Evolutionary conservation across 169 alveolate species (phyloP).

Genomic region (Besnoitia besnoiti): DNA sequence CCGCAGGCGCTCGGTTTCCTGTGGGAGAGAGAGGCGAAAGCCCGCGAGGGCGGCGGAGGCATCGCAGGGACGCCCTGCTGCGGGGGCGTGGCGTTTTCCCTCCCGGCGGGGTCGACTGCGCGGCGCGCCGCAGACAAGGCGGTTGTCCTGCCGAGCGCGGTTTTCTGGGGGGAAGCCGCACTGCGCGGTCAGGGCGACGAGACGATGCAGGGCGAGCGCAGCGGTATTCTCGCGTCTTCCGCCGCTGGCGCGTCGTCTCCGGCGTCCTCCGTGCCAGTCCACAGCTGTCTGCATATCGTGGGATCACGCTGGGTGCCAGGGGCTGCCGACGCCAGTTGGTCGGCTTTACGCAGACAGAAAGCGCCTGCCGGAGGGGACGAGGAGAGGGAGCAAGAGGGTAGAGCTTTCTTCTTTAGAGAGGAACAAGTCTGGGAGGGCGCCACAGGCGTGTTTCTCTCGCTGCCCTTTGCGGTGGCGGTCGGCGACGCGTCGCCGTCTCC

Average conservation of each 20-base stretch:
- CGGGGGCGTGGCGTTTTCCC: background rate
- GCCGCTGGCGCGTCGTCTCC: background rate
- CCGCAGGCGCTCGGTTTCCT: background rate
- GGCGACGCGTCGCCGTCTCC: background rate
- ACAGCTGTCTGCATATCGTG: background rate
- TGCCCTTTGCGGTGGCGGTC: background rate
- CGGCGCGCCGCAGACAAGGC: background rate
- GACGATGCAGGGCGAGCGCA: background rate
- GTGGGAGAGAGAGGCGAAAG: background rate
- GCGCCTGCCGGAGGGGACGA: background rate
- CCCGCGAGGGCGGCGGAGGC: no score
- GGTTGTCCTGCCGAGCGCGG: background rate
- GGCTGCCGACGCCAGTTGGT: background rate
- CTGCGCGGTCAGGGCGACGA: background rate
- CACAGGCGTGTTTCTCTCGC: constrained; percentile 6
- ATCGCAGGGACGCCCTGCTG: background rate
- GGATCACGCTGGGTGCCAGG: background rate
- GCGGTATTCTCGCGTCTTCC: background rate
- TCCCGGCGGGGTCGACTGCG: no score
- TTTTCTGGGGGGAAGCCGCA: background rate
- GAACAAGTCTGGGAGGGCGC: background rate
- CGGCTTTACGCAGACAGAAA: background rate
- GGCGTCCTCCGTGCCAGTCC: no score
- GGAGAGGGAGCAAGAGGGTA: background rate
- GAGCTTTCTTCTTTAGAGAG: background rate